Base-by-base conservation (phyloP, 345 rosid genomes). In the Cardamine chenopodiifolia region DNA sequence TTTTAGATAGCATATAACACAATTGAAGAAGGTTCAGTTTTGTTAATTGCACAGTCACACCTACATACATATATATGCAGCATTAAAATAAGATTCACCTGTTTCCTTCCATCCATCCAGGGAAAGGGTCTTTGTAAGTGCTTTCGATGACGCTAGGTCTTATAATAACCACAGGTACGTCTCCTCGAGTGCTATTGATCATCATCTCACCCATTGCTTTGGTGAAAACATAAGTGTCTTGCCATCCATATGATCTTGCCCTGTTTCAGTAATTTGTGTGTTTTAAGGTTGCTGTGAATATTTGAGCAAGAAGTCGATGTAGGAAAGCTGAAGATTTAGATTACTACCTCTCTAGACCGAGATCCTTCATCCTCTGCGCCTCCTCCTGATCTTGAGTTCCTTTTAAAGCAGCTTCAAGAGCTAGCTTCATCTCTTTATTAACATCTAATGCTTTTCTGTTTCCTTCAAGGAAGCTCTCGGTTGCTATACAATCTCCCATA, bases 201-300 rank as follows among this genome's bases (percentile, higher is more conserved):
- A 92, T 78, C 98, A 95, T 95, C 70, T 95, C 98, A 75, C 98
- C 99, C 99, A 90, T 95, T 11, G 98, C 99, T 82, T 95, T 95
- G 2, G 99, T 95, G 81, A 92, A 92, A 64, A 86, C 94, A 19
- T 89, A 92, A 1, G 97, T 88, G 77, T 90, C 94, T 87, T 90
- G 99, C 98, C 99, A 95, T 50, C 98, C 98, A 20, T 78, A 86
- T 73, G 80, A 85, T 82, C 84, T 87, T 45, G 98, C 99, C 88
- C 97, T 89, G 82, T 66, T 70, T 66, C 35, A 31, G 0, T 20
- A 2, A 8, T 50, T 49, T 13, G 34, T 31, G 7, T 32, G 18
- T n/a, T 37, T 37, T 49, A 25, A 60, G 12, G 10, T 63, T 45
- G 40, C 22, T 44, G 58, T 8, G 0, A 10, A 59, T 26, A 53